Base-by-base conservation (phyloP, 2,329 filamentous ascomycete species). In the Pestalotiopsis fici region DNA sequence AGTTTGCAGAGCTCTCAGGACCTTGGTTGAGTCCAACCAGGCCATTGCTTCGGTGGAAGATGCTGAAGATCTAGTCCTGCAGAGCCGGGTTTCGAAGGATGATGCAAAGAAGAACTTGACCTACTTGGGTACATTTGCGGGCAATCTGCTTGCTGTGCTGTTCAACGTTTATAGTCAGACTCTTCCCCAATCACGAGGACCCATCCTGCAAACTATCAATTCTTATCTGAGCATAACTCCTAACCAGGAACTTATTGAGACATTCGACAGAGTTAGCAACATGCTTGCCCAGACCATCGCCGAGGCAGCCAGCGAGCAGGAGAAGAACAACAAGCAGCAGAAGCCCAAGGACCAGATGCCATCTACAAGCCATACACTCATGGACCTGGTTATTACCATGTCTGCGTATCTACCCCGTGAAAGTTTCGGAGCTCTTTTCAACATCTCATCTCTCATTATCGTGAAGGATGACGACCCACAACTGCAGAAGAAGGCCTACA, bases 161-260 rank as follows among this genome's bases (percentile, higher is more conserved):
- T 98, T 99, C 86, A 99, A 99, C 77, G 95, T 99, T 57, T 99
- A 99, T 82, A 97, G 93, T 71, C 93, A 98, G 79, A 99, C 96
- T 0, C 86, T 99, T 28, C 95, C 96, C 2, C 94, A 98, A 76
- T 96, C 93, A 75, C 88, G 96, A 72, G 95, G 94, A 0, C 94
- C 93, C 23, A 96, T 99, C 65, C 84, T 99, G 39, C 93, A 95
- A 78, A 97, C 95, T 69, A 96, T 98, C 83, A 98, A 98, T 80
- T 90, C 94, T 4, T 98, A 95, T 80, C 83, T 99, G 67, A 97
- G 95, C 82, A 93, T 98, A 74, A 93, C 94, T 0, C 92, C 93
- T 0, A 86, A 83, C 13, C 78, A 87, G 70, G 95, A 98, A 78
- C 86, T 98, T 23, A 91, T 93, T 74, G 92, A 93, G 70, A 98